phyloP scores from a whole-genome alignment of 192 early-diverging fungal genomes.

The Coemansia sp. region DNA sequence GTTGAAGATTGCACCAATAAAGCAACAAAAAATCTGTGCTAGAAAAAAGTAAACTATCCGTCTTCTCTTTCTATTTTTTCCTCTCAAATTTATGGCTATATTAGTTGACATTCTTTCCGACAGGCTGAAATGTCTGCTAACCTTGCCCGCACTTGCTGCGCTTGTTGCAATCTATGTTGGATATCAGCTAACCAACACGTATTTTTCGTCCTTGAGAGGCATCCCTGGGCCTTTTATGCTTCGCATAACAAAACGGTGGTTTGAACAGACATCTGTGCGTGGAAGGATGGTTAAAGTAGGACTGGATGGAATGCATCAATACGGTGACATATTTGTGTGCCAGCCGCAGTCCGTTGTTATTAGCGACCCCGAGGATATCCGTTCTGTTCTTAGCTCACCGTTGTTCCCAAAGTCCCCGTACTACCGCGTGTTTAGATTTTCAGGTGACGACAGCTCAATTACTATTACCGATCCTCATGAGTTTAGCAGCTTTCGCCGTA shows the following conservation, averaged over 20 bases:
- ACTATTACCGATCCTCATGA: background rate
- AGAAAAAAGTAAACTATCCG: no score
- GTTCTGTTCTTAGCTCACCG: constrained; percentile 16
- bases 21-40: no score
- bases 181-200: no score
- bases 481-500: constrained; percentile 16
- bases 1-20: no score
- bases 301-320: background rate
- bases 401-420: constrained; percentile 14
- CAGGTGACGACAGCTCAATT: constrained; percentile 11
- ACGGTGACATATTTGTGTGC: constrained; percentile 21
- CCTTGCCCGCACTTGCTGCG: background rate
- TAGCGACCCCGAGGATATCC: constrained; percentile 24
- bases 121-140: background rate
- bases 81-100: no score
- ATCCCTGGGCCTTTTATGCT: constrained; percentile 17
- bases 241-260: background rate
- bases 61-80: no score
- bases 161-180: no score
- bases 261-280: background rate
- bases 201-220: constrained; percentile 1
- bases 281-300: constrained; percentile 11
- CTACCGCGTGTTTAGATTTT: constrained; percentile 23
- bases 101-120: no score
- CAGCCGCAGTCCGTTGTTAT: constrained; percentile 21